Evolutionary conservation across 2,329 filamentous ascomycete genomes (phyloP), one percentile per base, ranked within the genome.

Genomic region (Dothidotthia symphoricarpi): DNA sequence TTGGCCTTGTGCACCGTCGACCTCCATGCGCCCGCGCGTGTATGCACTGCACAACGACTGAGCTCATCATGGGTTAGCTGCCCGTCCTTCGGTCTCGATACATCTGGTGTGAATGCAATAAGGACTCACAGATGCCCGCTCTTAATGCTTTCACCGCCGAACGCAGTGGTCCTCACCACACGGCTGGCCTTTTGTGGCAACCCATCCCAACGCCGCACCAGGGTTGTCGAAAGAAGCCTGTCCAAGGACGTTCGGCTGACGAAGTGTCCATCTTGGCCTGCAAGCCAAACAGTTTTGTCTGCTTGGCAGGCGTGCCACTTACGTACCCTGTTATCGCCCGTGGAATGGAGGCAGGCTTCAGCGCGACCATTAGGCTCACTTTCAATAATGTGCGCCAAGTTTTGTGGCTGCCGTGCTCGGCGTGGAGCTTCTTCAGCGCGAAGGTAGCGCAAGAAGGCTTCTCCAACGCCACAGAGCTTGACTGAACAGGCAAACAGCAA

Each of bases 141-240:
- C 19, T 6, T 6, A 22, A 22, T 9, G 9, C 19, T 9, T 22
- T 22, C 19, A 22, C 19, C 19, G 19, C 5, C 19, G 9, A 22
- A 5, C 19, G 9, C 19, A 22, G 19, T 9, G 19, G 9, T 9
- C 9, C 19, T 5, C 19, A n/a, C n/a, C n/a, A n/a, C n/a, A n/a
- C n/a, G n/a, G n/a, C n/a, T n/a, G n/a, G n/a, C n/a, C n/a, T n/a
- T n/a, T n/a, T n/a, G n/a, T n/a, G n/a, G n/a, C n/a, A n/a, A n/a
- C n/a, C n/a, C n/a, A 22, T 22, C 19, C 19, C 19, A 5, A 22
- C n/a, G 9, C 19, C 19, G 19, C 19, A 43, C 35, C 31, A 31
- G 25, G 37, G 45, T 50, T 39, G 58, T 64, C 39, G 40, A 61
- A 61, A 64, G 57, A 64, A 63, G 60, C 51, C 52, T 54, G 36